Percentiles rank a stretch among this genome's conserved stretches.
These are phyloP conservation scores for Sporobolomyces roseus DNA, from an alignment of 768 basidiomycete species.

Conservation along the genomic window DNA sequence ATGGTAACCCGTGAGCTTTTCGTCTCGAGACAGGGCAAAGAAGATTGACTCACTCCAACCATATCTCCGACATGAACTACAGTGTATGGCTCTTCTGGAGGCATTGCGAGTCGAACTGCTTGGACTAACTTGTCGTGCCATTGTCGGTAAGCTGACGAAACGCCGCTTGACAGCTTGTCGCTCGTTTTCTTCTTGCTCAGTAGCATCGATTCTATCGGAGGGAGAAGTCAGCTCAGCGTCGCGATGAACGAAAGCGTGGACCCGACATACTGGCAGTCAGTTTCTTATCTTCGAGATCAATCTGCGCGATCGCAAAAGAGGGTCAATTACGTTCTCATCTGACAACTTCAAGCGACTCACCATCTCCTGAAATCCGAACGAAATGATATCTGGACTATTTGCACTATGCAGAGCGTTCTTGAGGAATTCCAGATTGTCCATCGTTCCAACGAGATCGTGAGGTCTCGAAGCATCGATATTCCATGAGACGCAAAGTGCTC, in stretches of 20 bases:
- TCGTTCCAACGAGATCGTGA: slow-evolving; percentile 60
- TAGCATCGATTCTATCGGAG: slow-evolving; percentile 65
- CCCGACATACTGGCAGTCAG: slow-evolving; percentile 65
- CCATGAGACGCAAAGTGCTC: slow-evolving; percentile 79
- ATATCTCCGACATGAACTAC: slow-evolving; percentile 81
- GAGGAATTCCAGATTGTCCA: slow-evolving; percentile 75
- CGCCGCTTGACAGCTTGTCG: slow-evolving; percentile 68
- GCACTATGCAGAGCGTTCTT: slow-evolving; percentile 68
- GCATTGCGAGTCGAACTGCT: slow-evolving; percentile 71
- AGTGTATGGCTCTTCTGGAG: slow-evolving; percentile 68
- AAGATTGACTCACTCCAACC: slow-evolving; percentile 57
- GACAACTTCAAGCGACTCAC: background rate
- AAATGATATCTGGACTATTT: slow-evolving; percentile 77
- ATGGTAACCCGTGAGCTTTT: background rate
- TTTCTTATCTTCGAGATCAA: slow-evolving; percentile 88
- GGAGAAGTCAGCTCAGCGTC: background rate
- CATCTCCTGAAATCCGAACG: slow-evolving; percentile 92
- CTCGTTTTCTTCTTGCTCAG: slow-evolving; percentile 68
- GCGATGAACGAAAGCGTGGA: background rate
- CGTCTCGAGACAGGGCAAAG: background rate
- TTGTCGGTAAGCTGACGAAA: slow-evolving; percentile 76
- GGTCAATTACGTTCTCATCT: background rate
- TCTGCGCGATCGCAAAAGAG: slow-evolving; percentile 46
- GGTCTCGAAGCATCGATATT: slow-evolving; percentile 87
- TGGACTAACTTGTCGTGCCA: slow-evolving; percentile 78